Conservation (phyloP, 768 basidiomycete species). For the Terana coerulea region DNA sequence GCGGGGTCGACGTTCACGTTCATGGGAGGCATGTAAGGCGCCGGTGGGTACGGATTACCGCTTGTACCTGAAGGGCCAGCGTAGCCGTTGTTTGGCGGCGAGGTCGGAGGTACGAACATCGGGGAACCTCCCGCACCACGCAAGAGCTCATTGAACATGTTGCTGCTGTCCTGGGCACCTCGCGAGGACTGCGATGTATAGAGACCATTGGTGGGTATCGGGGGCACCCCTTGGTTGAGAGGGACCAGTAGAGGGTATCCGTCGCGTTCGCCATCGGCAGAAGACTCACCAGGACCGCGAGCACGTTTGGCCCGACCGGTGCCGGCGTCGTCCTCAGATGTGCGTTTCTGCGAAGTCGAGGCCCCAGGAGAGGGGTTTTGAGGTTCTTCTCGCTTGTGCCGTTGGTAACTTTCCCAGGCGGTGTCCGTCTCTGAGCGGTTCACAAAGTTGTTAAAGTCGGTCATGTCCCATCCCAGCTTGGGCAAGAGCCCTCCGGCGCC, state of each 20-base stretch:
- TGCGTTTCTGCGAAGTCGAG: slow-evolving; percentile 40
- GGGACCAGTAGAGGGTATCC: slow-evolving; percentile 57
- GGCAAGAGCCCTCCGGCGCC: slow-evolving; percentile 75
- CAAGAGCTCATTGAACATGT: slow-evolving; percentile 60
- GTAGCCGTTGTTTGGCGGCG: slow-evolving; percentile 28
- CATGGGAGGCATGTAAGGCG: slow-evolving; percentile 50
- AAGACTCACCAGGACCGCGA: slow-evolving; percentile 36
- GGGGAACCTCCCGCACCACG: slow-evolving; percentile 50
- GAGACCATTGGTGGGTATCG: slow-evolving; percentile 33
- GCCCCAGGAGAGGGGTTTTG: slow-evolving; percentile 24
- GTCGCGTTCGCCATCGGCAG: slow-evolving; percentile 40
- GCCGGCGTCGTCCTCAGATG: slow-evolving; percentile 49
- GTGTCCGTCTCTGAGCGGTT: slow-evolving; percentile 91
- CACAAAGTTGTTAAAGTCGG: slow-evolving; percentile 77
- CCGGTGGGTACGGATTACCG: slow-evolving; percentile 26
- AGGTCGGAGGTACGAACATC: slow-evolving; percentile 54
- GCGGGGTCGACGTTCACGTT: slow-evolving; percentile 55
- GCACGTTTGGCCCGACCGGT: slow-evolving; percentile 47
- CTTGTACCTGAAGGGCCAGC: slow-evolving; percentile 17
- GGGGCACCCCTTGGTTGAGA: slow-evolving; percentile 38
- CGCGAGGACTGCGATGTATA: slow-evolving; percentile 38
- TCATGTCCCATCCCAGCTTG: slow-evolving; percentile 73
- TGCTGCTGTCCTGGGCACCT: slow-evolving; percentile 42
- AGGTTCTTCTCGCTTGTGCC: slow-evolving; percentile 50
- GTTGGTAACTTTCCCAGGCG: slow-evolving; percentile 85